These are phyloP conservation scores for Rhizodiscina lignyota DNA, from an alignment of 495 filamentous ascomycete genomes.

Conservation along the genomic window DNA sequence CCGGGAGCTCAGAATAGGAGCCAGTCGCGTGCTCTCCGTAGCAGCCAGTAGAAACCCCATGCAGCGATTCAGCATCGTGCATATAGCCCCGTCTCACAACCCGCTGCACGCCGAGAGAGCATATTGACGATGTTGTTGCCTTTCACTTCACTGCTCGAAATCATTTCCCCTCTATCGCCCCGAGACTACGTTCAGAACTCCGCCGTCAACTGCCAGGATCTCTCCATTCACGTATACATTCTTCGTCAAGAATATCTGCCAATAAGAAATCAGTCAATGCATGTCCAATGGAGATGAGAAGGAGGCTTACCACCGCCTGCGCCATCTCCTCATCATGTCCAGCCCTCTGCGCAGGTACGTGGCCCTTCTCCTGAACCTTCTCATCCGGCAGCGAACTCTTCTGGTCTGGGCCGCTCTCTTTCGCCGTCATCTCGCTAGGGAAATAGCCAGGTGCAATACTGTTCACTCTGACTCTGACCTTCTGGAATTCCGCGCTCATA, in stretches of 20 bases:
- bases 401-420: slow-evolving; percentile 33
- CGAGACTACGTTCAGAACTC: slow-evolving; percentile 31
- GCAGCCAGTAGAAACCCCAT: too few relatives aligned
- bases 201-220: slow-evolving; percentile 43
- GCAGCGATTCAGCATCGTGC: slow-evolving; percentile 1
- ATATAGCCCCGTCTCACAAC: not conserved
- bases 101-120: too few relatives aligned
- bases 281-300: not conserved
- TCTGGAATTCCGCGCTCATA: slow-evolving; percentile 32
- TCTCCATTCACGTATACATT: slow-evolving; percentile 45
- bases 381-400: slow-evolving; percentile 34
- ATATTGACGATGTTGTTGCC: not conserved
- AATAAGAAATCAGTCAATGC: slow-evolving; percentile 1
- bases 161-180: too few relatives aligned
- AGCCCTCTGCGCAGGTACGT: slow-evolving; percentile 26
- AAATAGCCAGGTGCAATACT: slow-evolving; percentile 38
- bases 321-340: slow-evolving; percentile 33
- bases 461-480: slow-evolving; percentile 27
- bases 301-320: slow-evolving; percentile 20
- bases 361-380: slow-evolving; percentile 29
- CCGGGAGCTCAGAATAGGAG: too few relatives aligned
- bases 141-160: not conserved
- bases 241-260: slow-evolving; percentile 30
- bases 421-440: slow-evolving; percentile 46
- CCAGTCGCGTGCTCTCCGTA: too few relatives aligned